Evolutionary conservation across 768 basidiomycete species (phyloP), one percentile per base, ranked within the genome.

Genomic region (Boletus patriciae): DNA sequence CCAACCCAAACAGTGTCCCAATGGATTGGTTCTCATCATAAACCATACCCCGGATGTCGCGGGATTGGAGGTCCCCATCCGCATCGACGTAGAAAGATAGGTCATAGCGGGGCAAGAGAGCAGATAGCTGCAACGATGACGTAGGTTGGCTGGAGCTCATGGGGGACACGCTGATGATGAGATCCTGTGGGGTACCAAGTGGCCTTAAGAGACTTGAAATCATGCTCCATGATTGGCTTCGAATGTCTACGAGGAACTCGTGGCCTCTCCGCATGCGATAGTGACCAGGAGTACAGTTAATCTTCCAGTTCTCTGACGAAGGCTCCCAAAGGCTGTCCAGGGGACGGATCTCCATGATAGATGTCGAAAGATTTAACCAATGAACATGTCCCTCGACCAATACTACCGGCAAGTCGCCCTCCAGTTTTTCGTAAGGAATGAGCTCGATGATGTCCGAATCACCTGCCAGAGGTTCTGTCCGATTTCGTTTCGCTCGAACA

Each of bases 1-100:
- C 34, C 36, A 83, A 59, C 18, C 81, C 82, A 36, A 80, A 71
- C 64, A 83, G 64, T 1, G 78, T 75, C 4, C 78, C 78, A 3
- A 66, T 66, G 1, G 71, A 77, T 54, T 81, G 81, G 36, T 66
- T 48, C 2, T 46, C 2, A 47, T 80, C 77, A 12, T 82, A 66
- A 15, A 76, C 62, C 70, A 78, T 78, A 21, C 66, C 70, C 15
- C 73, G 72, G 37, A 78, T 66, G 36, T 29, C 29, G 9, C 29
- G 29, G 29, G 29, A 29, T 29, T 29, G 29, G 29, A 29, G 29
- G 29, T 29, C 61, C 19, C 64, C 60, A 2, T 61, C 62, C 3
- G 64, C 42, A 36, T 73, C 67, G n/a, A 78, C 37, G 46, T 72
- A 72, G 50, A 82, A 82, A 1, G 70, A 67, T 12, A 82, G 62